phyloP scores from a whole-genome alignment of 306 rosid genomes.

The Styphnolobium japonicum region DNA sequence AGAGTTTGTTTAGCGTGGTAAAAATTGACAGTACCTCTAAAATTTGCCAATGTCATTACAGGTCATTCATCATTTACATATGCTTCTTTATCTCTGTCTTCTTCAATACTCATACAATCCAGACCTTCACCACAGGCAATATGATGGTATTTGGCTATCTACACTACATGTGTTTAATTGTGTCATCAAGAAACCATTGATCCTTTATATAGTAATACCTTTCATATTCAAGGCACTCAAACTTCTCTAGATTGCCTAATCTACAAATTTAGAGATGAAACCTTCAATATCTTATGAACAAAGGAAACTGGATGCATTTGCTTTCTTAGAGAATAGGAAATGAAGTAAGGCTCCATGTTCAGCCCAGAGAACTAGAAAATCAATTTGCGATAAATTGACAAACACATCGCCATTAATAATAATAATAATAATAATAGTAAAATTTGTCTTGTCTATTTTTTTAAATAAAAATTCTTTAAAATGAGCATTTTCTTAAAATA shows the following conservation, averaged over 20 bases:
- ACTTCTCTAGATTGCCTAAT: not conserved
- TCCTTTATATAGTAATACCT: not conserved
- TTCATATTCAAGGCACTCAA: not conserved
- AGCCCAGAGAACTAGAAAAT: not conserved
- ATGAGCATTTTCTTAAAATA: too few species aligned
- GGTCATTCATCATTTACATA: not conserved
- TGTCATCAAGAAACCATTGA: not conserved
- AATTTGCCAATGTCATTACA: not conserved
- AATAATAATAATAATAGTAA: too few species aligned
- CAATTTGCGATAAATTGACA: not conserved
- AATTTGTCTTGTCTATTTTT: too few species aligned
- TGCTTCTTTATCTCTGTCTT: not conserved
- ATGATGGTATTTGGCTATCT: not conserved
- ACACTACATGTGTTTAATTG: not conserved
- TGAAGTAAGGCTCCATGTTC: not conserved
- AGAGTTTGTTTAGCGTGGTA: not conserved
- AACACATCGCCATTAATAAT: not conserved
- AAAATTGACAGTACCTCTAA: not conserved
- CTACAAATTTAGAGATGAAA: not conserved
- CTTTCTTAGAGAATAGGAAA: not conserved
- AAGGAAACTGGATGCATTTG: not conserved
- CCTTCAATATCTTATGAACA: not conserved
- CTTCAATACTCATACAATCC: not conserved
- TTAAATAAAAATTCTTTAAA: too few species aligned
- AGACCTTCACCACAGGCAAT: not conserved